These are phyloP conservation scores for Xylaria sp. DNA, from an alignment of 2,329 filamentous ascomycete genomes.

Conservation along the genomic window DNA sequence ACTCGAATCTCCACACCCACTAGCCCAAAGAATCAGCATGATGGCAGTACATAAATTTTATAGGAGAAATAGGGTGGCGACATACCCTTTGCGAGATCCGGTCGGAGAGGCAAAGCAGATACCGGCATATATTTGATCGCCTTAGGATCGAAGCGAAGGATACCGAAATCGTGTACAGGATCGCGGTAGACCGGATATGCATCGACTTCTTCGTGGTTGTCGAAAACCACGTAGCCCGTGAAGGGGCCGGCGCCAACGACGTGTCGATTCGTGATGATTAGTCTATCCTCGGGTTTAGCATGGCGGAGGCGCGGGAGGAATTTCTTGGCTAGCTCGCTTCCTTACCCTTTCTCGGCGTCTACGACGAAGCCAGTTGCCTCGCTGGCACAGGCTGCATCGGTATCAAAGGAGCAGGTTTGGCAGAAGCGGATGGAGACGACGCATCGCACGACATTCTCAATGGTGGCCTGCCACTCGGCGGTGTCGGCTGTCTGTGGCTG, in stretches of 20 bases:
- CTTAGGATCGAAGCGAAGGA: conserved; percentile 94
- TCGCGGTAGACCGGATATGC: conserved; percentile 97
- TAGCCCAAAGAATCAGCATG: conserved; percentile 39
- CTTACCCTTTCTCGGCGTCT: conserved; percentile 79
- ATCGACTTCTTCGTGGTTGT: conserved; percentile 97
- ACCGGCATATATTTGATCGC: conserved; percentile 98
- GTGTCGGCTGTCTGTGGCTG: conserved; percentile 64
- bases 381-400: conserved; percentile 91
- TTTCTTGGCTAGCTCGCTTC: neutral
- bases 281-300: conserved; percentile 33
- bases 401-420: conserved; percentile 97
- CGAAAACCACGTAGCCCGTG: conserved; percentile 98
- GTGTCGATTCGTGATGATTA: conserved; percentile 86
- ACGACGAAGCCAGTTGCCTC: conserved; percentile 99
- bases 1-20: conserved; percentile 96
- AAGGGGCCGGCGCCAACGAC: conserved; percentile 96
- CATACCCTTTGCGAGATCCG: conserved; percentile 79
- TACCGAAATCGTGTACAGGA: conserved; percentile 97
- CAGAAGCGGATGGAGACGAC: conserved; percentile 99
- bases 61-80: neutral
- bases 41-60: neutral
- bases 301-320: neutral
- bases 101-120: conserved; percentile 80
- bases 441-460: conserved; percentile 91
- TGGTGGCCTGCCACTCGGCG: conserved; percentile 93